These are phyloP conservation scores for Lycium barbarum DNA, from an alignment of 257 asterid species.

Conservation along the genomic window DNA sequence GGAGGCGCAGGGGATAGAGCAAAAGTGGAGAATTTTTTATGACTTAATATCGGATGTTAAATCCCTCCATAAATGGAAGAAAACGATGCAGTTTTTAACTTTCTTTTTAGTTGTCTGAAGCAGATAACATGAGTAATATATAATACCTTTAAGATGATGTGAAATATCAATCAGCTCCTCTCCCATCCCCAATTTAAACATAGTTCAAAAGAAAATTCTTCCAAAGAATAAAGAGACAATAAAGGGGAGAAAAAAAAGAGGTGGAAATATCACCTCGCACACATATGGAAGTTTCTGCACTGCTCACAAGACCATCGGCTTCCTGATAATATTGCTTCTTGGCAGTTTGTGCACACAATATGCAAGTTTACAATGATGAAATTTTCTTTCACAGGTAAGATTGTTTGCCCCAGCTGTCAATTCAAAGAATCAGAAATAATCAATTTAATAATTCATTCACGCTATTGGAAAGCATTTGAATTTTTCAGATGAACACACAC, in stretches of 20 bases:
- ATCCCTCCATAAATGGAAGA: neutral
- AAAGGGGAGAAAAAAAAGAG: constrained; percentile 27
- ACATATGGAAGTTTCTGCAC: constrained; percentile 61
- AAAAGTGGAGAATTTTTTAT: neutral
- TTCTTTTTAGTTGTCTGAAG: neutral
- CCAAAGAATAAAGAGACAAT: neutral
- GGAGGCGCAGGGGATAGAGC: neutral
- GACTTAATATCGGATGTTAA: neutral
- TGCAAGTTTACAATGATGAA: constrained; percentile 66
- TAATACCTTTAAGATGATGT: constrained; percentile 6
- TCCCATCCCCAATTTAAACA: neutral
- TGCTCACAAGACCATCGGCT: constrained; percentile 60
- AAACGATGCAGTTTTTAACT: neutral
- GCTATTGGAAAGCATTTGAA: neutral
- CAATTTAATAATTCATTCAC: constrained; percentile 15
- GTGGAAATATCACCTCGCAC: constrained; percentile 55
- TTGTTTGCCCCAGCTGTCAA: constrained; percentile 58
- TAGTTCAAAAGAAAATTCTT: constrained; percentile 11
- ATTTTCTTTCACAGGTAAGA: constrained; percentile 61
- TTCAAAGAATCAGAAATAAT: constrained; percentile 22
- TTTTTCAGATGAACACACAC: neutral
- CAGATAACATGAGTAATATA: constrained; percentile 4
- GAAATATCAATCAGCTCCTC: constrained; percentile 26
- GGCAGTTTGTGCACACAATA: constrained; percentile 61
- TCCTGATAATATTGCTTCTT: constrained; percentile 58